phyloP scores from a whole-genome alignment of 1,284 basidiomycete genomes.

The Bjerkandera adusta region DNA sequence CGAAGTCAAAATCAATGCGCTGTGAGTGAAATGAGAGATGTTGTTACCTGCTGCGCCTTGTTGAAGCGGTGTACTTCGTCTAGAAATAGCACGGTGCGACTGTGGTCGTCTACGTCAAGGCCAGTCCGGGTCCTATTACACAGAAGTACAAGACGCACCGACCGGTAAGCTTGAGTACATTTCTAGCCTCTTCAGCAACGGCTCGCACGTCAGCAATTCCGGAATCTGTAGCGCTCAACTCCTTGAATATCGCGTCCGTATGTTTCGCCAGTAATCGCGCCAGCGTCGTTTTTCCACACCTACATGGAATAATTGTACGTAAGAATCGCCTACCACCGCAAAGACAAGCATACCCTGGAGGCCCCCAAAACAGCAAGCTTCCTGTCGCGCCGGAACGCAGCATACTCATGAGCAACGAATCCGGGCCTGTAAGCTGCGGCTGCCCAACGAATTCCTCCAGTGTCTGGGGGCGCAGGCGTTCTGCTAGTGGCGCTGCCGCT shows the following conservation, averaged over 20 bases:
- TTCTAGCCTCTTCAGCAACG: slow-evolving; percentile 81
- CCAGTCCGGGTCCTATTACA: background rate
- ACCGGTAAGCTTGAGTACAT: slow-evolving; percentile 66
- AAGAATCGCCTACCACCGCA: background rate
- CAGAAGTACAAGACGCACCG: slow-evolving; percentile 39
- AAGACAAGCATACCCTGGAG: slow-evolving; percentile 52
- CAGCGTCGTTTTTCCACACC: slow-evolving; percentile 80
- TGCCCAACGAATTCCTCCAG: slow-evolving; percentile 74
- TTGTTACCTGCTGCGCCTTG: slow-evolving; percentile 80
- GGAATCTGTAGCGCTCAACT: slow-evolving; percentile 74
- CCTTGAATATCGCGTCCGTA: slow-evolving; percentile 65
- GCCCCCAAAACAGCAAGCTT: slow-evolving; percentile 75
- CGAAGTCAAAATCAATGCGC: slow-evolving; percentile 1
- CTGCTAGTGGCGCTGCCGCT: slow-evolving; percentile 55
- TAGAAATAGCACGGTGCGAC: slow-evolving; percentile 72
- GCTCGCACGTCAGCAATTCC: slow-evolving; percentile 79
- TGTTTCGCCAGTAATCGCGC: slow-evolving; percentile 67
- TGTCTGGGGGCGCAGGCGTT: slow-evolving; percentile 57
- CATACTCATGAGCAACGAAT: slow-evolving; percentile 51
- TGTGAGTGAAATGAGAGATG: background rate
- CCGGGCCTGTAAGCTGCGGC: slow-evolving; percentile 51
- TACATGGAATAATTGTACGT: slow-evolving; percentile 18
- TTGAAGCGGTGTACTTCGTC: slow-evolving; percentile 93
- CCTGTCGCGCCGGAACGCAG: slow-evolving; percentile 48
- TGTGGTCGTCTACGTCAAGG: slow-evolving; percentile 22